Evolutionary conservation across 257 asterid genomes (phyloP).

Genomic region (Przewalskia tangutica): DNA sequence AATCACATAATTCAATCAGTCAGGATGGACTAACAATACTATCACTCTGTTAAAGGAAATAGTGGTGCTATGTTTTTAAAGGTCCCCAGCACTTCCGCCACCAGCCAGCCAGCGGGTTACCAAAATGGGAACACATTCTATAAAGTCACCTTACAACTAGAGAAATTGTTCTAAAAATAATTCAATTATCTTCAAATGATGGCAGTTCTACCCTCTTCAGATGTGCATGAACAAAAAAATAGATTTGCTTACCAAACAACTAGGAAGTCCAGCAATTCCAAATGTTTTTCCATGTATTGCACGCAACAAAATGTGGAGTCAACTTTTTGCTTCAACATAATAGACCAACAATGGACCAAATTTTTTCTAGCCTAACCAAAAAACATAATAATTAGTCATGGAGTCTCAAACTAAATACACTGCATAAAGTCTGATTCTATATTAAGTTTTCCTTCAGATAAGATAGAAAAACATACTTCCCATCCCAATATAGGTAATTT

Average conservation of each 20-base stretch:
- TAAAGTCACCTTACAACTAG: not conserved
- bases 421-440: not conserved
- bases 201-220: not conserved
- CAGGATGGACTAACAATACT: not conserved
- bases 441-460: not conserved
- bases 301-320: slow-evolving; percentile 55
- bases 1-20: not conserved
- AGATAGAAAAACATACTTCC: slow-evolving; percentile 66
- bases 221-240: not conserved
- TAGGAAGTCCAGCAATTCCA: slow-evolving; percentile 92
- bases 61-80: not conserved
- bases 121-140: not conserved
- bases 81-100: not conserved
- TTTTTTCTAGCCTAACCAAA: slow-evolving; percentile 70
- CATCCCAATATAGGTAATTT: slow-evolving; percentile 80
- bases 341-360: slow-evolving; percentile 86
- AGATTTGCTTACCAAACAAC: slow-evolving; percentile 66
- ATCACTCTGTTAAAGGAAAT: not conserved
- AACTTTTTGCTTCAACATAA: slow-evolving; percentile 84
- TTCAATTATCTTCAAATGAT: not conserved
- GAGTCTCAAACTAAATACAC: slow-evolving; percentile 5
- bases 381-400: slow-evolving; percentile 12
- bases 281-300: slow-evolving; percentile 86
- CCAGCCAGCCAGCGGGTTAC: not conserved
- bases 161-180: not conserved